Base-by-base conservation (phyloP, 1,284 basidiomycete genomes). In the Trametes hirsuta region DNA sequence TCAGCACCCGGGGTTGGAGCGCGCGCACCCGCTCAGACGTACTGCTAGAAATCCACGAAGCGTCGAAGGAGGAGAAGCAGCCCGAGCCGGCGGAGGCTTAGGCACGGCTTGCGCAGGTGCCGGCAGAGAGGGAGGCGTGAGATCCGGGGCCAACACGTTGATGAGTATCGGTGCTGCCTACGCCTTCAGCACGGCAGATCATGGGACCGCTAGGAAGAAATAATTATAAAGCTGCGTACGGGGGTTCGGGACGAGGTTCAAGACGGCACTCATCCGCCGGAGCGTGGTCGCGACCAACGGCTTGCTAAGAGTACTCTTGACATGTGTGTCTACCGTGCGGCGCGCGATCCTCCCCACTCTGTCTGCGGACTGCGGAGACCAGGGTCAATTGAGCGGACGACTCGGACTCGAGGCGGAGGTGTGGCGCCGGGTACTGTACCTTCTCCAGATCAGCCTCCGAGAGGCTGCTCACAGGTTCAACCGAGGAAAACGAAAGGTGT, bases 311-410 rank as follows among this genome's bases (percentile, higher is more conserved):
- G 83, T 83, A 74, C 88, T 86, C 71, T 82, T 86, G 59, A 90
- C 77, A 72, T 91, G 87, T 41, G 82, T 89, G 70, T 87, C 88
- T n/a, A 84, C 68, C 34, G 83, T 82, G 64, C 88, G 80, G 53
- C 90, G 80, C 37, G 86, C 87, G 2, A 83, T 84, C 59, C 86
- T 81, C 45, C 85, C 88, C 44, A 86, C 70, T 70, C 84, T 88
- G 72, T 91, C 90, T 10, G 88, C 77, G 18, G 83, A 79, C 90
- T 91, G 67, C 6, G 49, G 58, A 10, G 12, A 35, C n/a, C 44
- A 46, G 53, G 34, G 57, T 53, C 46, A 41, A 64, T 58, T 55
- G 44, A 61, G 51, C 56, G 58, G 56, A 55, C 34, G 18, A 22
- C 15, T 47, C 61, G 47, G 18, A 18, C 18, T 18, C 18, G 18